phyloP scores from a whole-genome alignment of 768 basidiomycete species.

The Amanita thiersii region DNA sequence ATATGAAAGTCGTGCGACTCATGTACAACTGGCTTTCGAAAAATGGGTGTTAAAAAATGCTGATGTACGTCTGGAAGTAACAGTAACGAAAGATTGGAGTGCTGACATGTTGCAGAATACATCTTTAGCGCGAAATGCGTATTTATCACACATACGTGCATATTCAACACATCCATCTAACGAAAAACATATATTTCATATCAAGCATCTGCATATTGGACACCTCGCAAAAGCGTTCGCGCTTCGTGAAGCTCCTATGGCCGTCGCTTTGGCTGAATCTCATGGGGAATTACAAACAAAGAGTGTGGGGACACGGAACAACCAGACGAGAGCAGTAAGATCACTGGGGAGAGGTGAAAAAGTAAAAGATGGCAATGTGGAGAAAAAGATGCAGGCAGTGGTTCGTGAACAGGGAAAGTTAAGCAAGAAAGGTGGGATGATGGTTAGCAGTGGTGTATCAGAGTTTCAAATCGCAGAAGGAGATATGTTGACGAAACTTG shows the following conservation, averaged over 20 bases:
- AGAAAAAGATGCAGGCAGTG: slow-evolving; percentile 78
- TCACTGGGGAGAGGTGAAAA: slow-evolving; percentile 19
- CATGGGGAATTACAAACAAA: slow-evolving; percentile 15
- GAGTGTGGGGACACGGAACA: slow-evolving; percentile 16
- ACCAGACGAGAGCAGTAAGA: slow-evolving; percentile 7
- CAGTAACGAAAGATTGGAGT: slow-evolving; percentile 2
- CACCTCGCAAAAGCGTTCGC: slow-evolving; percentile 92
- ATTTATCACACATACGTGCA: slow-evolving; percentile 87
- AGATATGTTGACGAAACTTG: slow-evolving; percentile 53
- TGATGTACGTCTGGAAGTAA: slow-evolving; percentile 37
- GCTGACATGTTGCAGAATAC: slow-evolving; percentile 47
- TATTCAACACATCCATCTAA: slow-evolving; percentile 95
- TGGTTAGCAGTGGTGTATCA: slow-evolving; percentile 55
- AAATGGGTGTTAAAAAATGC: slow-evolving; percentile 77
- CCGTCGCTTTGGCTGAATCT: slow-evolving; percentile 25
- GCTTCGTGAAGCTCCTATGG: slow-evolving; percentile 74
- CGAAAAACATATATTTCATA: slow-evolving; percentile 96
- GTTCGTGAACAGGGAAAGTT: slow-evolving; percentile 79
- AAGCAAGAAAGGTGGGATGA: slow-evolving; percentile 70
- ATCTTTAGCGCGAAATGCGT: slow-evolving; percentile 74
- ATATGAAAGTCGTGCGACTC: slow-evolving; percentile 86
- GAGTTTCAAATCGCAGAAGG: slow-evolving; percentile 78
- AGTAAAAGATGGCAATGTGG: slow-evolving; percentile 47
- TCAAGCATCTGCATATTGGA: slow-evolving; percentile 88
- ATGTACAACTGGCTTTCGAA: slow-evolving; percentile 93